Conservation (phyloP, 371 early-diverging fungal species). For the Phascolomyces articulosus region DNA sequence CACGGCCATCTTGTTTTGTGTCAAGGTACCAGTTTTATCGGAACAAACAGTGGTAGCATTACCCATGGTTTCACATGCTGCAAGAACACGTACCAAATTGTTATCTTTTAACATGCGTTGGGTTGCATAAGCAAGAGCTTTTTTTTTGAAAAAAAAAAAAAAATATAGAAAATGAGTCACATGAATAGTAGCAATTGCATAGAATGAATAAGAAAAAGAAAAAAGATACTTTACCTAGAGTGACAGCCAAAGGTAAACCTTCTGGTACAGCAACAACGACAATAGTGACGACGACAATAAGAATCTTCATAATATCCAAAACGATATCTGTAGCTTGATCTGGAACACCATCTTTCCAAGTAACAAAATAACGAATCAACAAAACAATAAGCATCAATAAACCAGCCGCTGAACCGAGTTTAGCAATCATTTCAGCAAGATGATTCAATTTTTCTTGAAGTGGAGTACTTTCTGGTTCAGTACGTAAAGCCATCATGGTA, state of each 20-base stretch:
- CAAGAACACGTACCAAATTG: constrained; percentile 86
- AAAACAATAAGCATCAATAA: constrained; percentile 67
- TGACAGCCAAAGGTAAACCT: constrained; percentile 82
- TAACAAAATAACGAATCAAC: constrained; percentile 64
- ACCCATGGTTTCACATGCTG: constrained; percentile 96
- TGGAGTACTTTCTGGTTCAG: constrained; percentile 70
- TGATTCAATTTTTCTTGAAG: constrained; percentile 70
- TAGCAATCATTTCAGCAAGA: constrained; percentile 74
- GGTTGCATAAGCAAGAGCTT: constrained; percentile 78
- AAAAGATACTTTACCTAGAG: constrained; percentile 41
- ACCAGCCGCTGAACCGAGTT: constrained; percentile 71
- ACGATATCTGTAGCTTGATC: constrained; percentile 44
- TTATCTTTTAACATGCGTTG: constrained; percentile 88
- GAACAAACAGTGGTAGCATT: constrained; percentile 91
- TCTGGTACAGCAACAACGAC: constrained; percentile 87
- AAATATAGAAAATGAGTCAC: not conserved
- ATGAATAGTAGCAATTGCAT: too few species aligned
- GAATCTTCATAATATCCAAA: constrained; percentile 58
- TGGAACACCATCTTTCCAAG: constrained; percentile 37
- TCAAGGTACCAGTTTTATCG: constrained; percentile 92
- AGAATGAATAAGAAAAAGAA: too few species aligned
- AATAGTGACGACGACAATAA: constrained; percentile 74
- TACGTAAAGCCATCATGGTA: constrained; percentile 75
- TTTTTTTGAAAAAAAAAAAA: not conserved
- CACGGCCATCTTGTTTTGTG: constrained; percentile 90